Evolutionary conservation across 75 land plant species (phyloP).

Genomic region (Larix kaempferi): DNA sequence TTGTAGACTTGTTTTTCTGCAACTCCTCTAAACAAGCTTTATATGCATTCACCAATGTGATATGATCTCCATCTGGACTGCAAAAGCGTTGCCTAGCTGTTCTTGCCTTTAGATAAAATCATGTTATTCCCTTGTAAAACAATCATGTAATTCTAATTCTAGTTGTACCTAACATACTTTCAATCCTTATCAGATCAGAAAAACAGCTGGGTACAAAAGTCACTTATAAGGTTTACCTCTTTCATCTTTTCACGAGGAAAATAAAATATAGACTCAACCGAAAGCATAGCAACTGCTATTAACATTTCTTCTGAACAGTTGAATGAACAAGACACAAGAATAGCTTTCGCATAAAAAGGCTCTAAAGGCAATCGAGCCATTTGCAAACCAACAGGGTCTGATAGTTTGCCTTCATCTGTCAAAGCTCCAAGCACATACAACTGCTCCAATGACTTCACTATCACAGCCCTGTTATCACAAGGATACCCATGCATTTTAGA

Average conservation of each 20-base stretch:
- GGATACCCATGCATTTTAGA: slow-evolving; percentile 2
- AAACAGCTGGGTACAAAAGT: not conserved
- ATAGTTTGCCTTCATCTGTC: slow-evolving; percentile 80
- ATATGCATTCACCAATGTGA: slow-evolving; percentile 74
- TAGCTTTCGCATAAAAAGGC: slow-evolving; percentile 85
- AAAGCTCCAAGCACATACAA: slow-evolving; percentile 77
- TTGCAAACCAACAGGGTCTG: slow-evolving; percentile 82
- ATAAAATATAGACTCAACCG: slow-evolving; percentile 93
- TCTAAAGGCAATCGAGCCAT: slow-evolving; percentile 93
- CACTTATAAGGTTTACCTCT: slow-evolving; percentile 52
- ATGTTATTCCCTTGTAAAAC: not conserved
- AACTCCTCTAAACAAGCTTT: slow-evolving; percentile 51
- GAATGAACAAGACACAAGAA: slow-evolving; percentile 64
- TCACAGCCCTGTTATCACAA: slow-evolving; percentile 44
- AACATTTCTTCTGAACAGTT: slow-evolving; percentile 93
- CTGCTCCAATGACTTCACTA: slow-evolving; percentile 83
- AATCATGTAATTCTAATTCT: not conserved
- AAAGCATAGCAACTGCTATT: slow-evolving; percentile 84
- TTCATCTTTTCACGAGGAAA: slow-evolving; percentile 74
- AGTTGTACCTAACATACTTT: not conserved
- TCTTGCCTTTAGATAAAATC: slow-evolving; percentile 43
- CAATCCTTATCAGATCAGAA: not conserved
- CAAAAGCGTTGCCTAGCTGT: slow-evolving; percentile 63
- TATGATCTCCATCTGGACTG: slow-evolving; percentile 83
- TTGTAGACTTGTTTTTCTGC: slow-evolving; percentile 31